A percentile compares a stretch with the other conserved stretches of the same genome.
These are phyloP conservation scores for Blastomyces percursus DNA, from an alignment of 2,329 filamentous ascomycete species.

Conservation along the genomic window DNA sequence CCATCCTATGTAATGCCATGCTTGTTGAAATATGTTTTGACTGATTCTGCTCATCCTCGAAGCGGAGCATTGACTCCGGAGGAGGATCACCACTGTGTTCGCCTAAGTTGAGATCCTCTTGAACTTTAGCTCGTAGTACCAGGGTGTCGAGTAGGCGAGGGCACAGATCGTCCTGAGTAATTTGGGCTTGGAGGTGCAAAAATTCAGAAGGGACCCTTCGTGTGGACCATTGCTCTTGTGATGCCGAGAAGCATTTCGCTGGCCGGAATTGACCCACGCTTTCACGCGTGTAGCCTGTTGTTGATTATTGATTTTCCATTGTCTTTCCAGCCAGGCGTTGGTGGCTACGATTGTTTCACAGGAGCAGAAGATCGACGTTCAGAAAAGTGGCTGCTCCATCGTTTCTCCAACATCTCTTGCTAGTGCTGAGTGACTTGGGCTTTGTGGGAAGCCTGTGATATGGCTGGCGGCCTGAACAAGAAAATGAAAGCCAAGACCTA, in stretches of 20 bases:
- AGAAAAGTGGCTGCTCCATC: not conserved
- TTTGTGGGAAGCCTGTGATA: not conserved
- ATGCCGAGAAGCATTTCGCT: not conserved
- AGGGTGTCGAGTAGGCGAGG: not conserved
- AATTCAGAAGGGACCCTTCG: not conserved
- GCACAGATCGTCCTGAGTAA: not conserved
- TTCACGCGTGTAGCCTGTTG: not conserved
- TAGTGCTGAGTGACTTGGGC: not conserved
- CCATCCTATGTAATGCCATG: not conserved
- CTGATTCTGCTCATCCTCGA: not conserved
- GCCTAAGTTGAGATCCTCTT: not conserved
- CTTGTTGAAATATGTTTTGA: not conserved
- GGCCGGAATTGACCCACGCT: not conserved
- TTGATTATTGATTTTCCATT: not conserved
- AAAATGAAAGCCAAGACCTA: not conserved
- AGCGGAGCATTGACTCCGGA: not conserved
- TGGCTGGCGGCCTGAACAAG: not conserved
- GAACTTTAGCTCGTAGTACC: not conserved
- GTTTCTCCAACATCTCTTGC: not conserved
- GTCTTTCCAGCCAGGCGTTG: not conserved
- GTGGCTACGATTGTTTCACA: conserved; percentile 1
- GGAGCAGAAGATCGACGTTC: not conserved
- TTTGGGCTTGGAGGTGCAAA: not conserved
- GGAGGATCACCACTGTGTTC: not conserved
- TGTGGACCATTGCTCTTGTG: not conserved